Evolutionary conservation across 2,329 filamentous ascomycete species (phyloP).

Genomic region (Monilinia vaccinii-corymbosi): DNA sequence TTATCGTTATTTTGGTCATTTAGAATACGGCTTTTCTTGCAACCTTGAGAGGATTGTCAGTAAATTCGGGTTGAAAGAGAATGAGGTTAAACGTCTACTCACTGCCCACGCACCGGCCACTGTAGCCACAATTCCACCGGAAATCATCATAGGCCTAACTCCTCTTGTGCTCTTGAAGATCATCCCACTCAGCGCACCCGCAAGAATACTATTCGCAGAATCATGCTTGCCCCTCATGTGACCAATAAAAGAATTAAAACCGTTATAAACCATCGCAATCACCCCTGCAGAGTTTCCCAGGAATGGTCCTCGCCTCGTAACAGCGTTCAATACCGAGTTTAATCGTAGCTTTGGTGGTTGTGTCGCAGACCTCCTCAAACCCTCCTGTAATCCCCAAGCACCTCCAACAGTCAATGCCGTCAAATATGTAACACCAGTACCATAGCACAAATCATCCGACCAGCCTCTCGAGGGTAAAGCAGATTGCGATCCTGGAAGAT

Average conservation of each 20-base stretch:
- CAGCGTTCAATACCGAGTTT: slow-evolving; percentile 89
- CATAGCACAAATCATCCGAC: slow-evolving; percentile 97
- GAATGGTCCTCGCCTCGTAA: slow-evolving; percentile 89
- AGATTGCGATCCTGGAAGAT: slow-evolving; percentile 77
- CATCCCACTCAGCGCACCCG: slow-evolving; percentile 82
- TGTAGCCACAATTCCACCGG: slow-evolving; percentile 77
- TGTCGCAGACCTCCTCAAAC: slow-evolving; percentile 65
- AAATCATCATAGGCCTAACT: slow-evolving; percentile 86
- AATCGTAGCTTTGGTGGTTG: slow-evolving; percentile 83
- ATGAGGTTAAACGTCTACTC: slow-evolving; percentile 35
- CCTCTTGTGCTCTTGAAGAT: slow-evolving; percentile 95
- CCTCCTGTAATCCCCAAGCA: slow-evolving; percentile 86
- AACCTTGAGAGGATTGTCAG: slow-evolving; percentile 32
- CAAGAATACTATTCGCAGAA: slow-evolving; percentile 75
- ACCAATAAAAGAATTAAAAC: slow-evolving; percentile 76
- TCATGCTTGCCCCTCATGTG: slow-evolving; percentile 79
- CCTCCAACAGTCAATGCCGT: slow-evolving; percentile 79
- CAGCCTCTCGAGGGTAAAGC: slow-evolving; percentile 91
- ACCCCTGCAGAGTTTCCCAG: slow-evolving; percentile 94
- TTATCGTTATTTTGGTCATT: slow-evolving; percentile 10
- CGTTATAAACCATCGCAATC: slow-evolving; percentile 93
- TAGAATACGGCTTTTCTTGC: slow-evolving; percentile 43
- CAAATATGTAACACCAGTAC: slow-evolving; percentile 89
- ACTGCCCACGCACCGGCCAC: slow-evolving; percentile 88
- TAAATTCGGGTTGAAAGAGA: not conserved